These are phyloP conservation scores for Tulasnella sp. DNA, from an alignment of 768 basidiomycete genomes.

Conservation along the genomic window DNA sequence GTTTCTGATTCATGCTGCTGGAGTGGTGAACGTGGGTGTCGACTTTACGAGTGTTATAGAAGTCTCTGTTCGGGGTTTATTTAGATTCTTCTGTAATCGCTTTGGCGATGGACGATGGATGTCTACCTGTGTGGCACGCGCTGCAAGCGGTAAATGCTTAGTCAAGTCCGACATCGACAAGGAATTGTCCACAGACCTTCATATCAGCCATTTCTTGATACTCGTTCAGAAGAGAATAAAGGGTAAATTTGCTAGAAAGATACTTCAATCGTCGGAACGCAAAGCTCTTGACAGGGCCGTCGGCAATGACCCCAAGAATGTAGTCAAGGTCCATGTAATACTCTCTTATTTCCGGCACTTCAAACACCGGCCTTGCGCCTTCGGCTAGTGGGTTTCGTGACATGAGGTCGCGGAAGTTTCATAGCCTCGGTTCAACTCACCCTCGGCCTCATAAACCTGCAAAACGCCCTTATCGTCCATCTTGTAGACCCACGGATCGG, in stretches of 20 bases:
- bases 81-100: background rate
- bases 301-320: slow-evolving; percentile 80
- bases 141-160: slow-evolving; percentile 31
- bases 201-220: slow-evolving; percentile 90
- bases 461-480: slow-evolving; percentile 87
- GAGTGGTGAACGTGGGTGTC: slow-evolving; percentile 99
- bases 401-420: background rate
- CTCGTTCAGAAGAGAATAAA: slow-evolving; percentile 88
- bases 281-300: slow-evolving; percentile 94
- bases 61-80: slow-evolving; percentile 53
- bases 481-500: slow-evolving; percentile 52
- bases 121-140: slow-evolving; percentile 72
- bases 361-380: slow-evolving; percentile 53
- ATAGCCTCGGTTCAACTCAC: background rate
- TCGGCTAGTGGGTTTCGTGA: slow-evolving; percentile 23
- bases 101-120: background rate
- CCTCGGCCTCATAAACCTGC: slow-evolving; percentile 55
- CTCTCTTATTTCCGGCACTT: slow-evolving; percentile 79
- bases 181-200: slow-evolving; percentile 56
- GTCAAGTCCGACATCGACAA: background rate
- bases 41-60: slow-evolving; percentile 96
- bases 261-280: slow-evolving; percentile 89
- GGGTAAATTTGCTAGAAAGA: slow-evolving; percentile 84
- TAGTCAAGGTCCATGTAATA: slow-evolving; percentile 96
- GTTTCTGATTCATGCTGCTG: slow-evolving; percentile 99